These are phyloP conservation scores for Talaromyces proteolyticus DNA, from an alignment of 495 filamentous ascomycete genomes.

Conservation along the genomic window DNA sequence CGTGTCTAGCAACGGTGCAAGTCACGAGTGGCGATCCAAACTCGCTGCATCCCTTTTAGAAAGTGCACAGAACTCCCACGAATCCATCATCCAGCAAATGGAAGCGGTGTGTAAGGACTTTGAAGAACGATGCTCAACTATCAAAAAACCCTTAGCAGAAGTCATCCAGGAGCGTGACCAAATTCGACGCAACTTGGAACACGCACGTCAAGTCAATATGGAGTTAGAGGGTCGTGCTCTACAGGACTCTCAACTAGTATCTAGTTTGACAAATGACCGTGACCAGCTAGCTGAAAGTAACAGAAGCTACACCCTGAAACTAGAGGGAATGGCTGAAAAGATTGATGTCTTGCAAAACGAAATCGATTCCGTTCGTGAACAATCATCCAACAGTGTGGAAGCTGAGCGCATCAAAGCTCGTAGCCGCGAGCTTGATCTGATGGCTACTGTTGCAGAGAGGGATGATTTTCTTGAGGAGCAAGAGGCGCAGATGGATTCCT, in stretches of 20 bases:
- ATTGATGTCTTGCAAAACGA: slow-evolving; percentile 15
- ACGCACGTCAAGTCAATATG: slow-evolving; percentile 19
- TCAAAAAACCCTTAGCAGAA: slow-evolving; percentile 41
- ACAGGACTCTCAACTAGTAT: background rate
- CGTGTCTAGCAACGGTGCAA: slow-evolving; percentile 4
- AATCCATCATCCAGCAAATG: slow-evolving; percentile 39
- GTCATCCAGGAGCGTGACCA: slow-evolving; percentile 37
- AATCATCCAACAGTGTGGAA: slow-evolving; percentile 15
- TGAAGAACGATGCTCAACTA: slow-evolving; percentile 44
- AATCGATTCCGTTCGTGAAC: slow-evolving; percentile 18
- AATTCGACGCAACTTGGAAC: slow-evolving; percentile 18
- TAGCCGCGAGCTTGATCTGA: slow-evolving; percentile 32
- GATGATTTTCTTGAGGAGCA: slow-evolving; percentile 39
- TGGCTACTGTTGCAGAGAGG: slow-evolving; percentile 38
- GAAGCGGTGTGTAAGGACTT: slow-evolving; percentile 48
- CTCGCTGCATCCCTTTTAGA: slow-evolving; percentile 29
- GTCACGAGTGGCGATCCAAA: slow-evolving; percentile 38
- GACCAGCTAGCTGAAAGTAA: slow-evolving; percentile 8
- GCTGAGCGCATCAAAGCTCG: slow-evolving; percentile 25
- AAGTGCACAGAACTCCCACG: slow-evolving; percentile 26
- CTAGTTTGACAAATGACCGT: slow-evolving; percentile 1
- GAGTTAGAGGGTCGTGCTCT: slow-evolving; percentile 16
- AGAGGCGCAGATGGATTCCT: slow-evolving; percentile 16
- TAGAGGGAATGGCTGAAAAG: slow-evolving; percentile 2
- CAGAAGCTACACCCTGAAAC: slow-evolving; percentile 1